Evolutionary conservation across 2,329 filamentous ascomycete genomes (phyloP), one percentile per base, ranked within the genome.

Genomic region (Emergomyces orientalis): DNA sequence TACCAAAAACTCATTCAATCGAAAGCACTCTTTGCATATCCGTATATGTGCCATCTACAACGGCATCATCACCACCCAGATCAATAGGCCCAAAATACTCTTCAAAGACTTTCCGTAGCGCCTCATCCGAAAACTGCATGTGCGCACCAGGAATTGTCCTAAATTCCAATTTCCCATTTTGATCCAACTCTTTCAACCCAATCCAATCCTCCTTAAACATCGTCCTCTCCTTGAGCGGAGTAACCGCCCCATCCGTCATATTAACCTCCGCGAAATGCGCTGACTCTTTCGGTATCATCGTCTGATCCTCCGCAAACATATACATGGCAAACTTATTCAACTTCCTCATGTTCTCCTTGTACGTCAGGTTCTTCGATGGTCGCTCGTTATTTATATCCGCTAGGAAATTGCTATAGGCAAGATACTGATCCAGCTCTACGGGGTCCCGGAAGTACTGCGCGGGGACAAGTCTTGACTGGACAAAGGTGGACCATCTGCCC

Each of bases 311-410:
- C 66, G 87, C 87, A 72, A 97, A 99, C 75, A 96, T 79, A 73
- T 89, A 91, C 88, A 97, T 89, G 66, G 89, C 90, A 67, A 97
- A 88, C 69, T 88, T 88, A 70, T 89, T 84, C 72, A 99, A 73
- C 41, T 71, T 76, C 8, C 81, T 82, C 57, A 99, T 68, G 71
- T 93, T 89, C 69, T 82, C 75, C 72, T 83, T 86, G 75, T 97
- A 99, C 14, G 78, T 81, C 43, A 76, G 70, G 70, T 91, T 96
- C 83, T 95, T 96, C 62, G 79, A 65, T 25, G 62, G 71, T 13
- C 92, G 83, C 82, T 99, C 94, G 74, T 97, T 97, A 77, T 99
- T 99, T 77, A 97, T 88, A 72, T 97, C 93, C 11, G 93, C 94
- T 9, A 99, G 80, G 75, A 95, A 97, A 73, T 92, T 93, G 69